These are phyloP conservation scores for Leccinum broughii DNA, from an alignment of 768 basidiomycete species.

Conservation along the genomic window DNA sequence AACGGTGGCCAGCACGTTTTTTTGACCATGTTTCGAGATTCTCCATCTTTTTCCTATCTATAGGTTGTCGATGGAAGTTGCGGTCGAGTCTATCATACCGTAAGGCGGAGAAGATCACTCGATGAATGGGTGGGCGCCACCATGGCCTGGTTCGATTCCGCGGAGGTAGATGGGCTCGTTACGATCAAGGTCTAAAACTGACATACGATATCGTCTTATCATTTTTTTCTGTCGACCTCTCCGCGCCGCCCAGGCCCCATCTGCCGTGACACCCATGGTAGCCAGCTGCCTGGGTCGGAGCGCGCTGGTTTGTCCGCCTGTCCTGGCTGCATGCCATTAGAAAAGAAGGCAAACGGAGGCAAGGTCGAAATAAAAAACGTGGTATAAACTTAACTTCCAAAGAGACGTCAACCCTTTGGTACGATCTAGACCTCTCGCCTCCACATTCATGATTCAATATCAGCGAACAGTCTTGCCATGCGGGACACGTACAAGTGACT, in stretches of 20 bases:
- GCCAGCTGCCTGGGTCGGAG: not conserved
- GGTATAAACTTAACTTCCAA: not conserved
- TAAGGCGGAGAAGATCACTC: constrained; percentile 8
- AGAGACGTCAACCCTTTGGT: not conserved
- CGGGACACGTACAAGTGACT: constrained; percentile 1
- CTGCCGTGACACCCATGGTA: not conserved
- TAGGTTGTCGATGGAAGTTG: not conserved
- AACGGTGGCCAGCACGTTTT: constrained; percentile 10
- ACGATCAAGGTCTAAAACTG: constrained; percentile 15
- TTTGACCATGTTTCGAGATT: not conserved
- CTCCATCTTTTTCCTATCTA: not conserved
- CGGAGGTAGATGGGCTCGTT: constrained; percentile 16
- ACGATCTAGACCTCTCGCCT: not conserved
- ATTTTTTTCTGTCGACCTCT: no score
- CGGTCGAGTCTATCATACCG: constrained; percentile 4
- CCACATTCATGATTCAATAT: constrained; percentile 10
- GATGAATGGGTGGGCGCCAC: constrained; percentile 2
- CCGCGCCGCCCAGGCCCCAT: constrained; percentile 21
- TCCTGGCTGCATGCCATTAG: not conserved
- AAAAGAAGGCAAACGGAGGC: not conserved
- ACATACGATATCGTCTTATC: not conserved
- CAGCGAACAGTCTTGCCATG: constrained; percentile 19
- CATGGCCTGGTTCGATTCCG: constrained; percentile 18
- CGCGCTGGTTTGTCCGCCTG: constrained; percentile 11
- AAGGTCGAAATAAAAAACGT: not conserved